Evolutionary conservation across 129 eudicot species (phyloP), one percentile per base, ranked within the genome.

Genomic region (Saussurea involucrata): DNA sequence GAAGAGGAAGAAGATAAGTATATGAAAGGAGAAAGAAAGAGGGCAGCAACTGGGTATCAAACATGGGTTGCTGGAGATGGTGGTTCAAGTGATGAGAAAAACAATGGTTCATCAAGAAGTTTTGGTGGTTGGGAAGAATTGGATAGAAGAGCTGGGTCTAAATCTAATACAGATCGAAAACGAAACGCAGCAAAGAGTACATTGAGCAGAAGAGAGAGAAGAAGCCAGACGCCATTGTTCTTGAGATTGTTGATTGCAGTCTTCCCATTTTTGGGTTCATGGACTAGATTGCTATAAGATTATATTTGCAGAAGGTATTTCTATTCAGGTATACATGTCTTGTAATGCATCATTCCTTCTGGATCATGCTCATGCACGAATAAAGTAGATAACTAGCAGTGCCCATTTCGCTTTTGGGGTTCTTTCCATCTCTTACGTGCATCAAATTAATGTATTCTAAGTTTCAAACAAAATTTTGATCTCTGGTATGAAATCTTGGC

Each of bases 41-140:
- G 37, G 7, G 29, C 72, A 4, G 58, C 72, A 20, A 83, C 25
- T 25, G 87, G 71, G 34, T 83, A 89, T 76, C 86, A 78, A 80
- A 84, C 96, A 36, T 81, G 90, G 96, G 86, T 75, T 46, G 81
- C 89, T 22, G 81, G 82, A 60, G 72, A 81, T 69, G 84, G 84
- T 65, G 84, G 73, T 53, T 63, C 87, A n/a, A 67, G 13, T 64
- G 61, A 75, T 58, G 20, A 67, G 21, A 85, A 76, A 9, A 69
- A 21, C 31, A 71, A 22, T 36, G 44, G 72, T 58, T 73, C 81
- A 5, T 71, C 78, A 20, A 24, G 87, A 5, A 83, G 68, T 40
- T 95, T 86, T 69, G 96, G 97, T 71, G 99, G 99, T 55, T 95
- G 99, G 99, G 99, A 95, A 60, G 96, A 90, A 53, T 82, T 95